A percentile compares a stretch with the other conserved stretches of the same genome.
phyloP scores from a whole-genome alignment of 345 rosid genomes.

The Eucalyptus fibrosa region DNA sequence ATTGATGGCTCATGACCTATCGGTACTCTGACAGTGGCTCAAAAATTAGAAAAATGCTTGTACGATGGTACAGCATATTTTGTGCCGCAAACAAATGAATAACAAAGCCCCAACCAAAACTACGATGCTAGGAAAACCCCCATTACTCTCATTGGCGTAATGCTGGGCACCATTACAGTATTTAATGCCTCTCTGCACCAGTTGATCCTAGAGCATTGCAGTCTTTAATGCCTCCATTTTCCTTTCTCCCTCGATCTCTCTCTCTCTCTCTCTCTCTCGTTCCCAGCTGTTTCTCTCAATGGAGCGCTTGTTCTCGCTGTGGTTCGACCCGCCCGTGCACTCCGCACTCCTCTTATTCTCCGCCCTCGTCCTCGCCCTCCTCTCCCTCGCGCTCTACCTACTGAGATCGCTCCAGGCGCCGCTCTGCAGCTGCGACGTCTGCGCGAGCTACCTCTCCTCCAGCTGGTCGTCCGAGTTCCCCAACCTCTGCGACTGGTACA shows the following conservation, averaged over 20 bases:
- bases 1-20: too few species aligned
- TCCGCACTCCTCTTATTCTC: conserved; percentile 12
- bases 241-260: neutral
- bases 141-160: neutral
- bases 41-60: too few species aligned
- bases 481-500: conserved; percentile 36
- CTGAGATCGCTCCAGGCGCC: conserved; percentile 7
- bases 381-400: conserved; percentile 7
- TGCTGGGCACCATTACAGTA: neutral
- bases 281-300: neutral
- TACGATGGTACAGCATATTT: neutral
- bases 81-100: neutral
- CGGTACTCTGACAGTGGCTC: too few species aligned
- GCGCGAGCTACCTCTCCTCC: conserved; percentile 9
- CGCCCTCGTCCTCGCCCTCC: conserved; percentile 2
- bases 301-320: neutral
- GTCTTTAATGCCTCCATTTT: neutral
- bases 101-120: too few species aligned
- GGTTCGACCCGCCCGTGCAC: neutral
- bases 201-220: neutral
- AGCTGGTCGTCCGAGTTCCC: conserved; percentile 22
- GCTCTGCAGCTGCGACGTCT: conserved; percentile 20
- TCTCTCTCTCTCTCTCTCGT: neutral
- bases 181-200: neutral
- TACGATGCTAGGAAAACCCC: too few species aligned